Evolutionary conservation across 164 flowering plant genomes (phyloP).

Genomic region (Annona squamosa): DNA sequence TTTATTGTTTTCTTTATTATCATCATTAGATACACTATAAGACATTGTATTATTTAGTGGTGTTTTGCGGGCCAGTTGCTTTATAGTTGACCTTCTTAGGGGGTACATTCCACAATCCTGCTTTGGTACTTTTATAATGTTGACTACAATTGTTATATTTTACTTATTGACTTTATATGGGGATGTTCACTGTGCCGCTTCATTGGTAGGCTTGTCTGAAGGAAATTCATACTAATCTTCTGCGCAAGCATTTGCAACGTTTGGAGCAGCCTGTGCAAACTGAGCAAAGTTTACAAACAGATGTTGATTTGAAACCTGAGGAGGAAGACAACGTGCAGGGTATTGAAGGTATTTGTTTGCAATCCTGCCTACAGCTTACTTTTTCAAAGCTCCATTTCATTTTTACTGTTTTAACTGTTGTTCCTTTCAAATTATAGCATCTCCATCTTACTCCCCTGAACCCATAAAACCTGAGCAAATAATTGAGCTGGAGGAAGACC

Average conservation of each 20-base stretch:
- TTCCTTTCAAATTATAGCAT: conserved; percentile 22
- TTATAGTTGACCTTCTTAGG: not conserved
- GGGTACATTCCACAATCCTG: not conserved
- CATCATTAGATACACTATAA: not conserved
- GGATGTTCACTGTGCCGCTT: conserved; percentile 5
- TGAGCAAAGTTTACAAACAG: conserved; percentile 34
- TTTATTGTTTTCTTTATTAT: not conserved
- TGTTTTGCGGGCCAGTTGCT: not conserved
- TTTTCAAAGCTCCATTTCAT: not conserved
- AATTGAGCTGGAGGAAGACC: conserved; percentile 53
- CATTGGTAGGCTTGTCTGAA: conserved; percentile 72
- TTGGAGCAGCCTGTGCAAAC: conserved; percentile 53
- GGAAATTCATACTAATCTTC: conserved; percentile 79
- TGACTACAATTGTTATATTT: not conserved
- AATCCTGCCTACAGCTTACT: not conserved
- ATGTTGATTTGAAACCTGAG: conserved; percentile 20
- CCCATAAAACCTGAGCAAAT: conserved; percentile 32
- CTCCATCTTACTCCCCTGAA: conserved; percentile 50
- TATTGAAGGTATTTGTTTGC: conserved; percentile 32
- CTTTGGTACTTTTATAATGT: not conserved
- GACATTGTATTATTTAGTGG: not conserved
- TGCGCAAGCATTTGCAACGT: conserved; percentile 65
- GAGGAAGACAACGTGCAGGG: conserved; percentile 42
- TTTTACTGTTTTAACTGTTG: conserved; percentile 8
- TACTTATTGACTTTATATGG: conserved; percentile 4